phyloP scores from a whole-genome alignment of 805 yeast genomes.

The Candida gorgasii region DNA sequence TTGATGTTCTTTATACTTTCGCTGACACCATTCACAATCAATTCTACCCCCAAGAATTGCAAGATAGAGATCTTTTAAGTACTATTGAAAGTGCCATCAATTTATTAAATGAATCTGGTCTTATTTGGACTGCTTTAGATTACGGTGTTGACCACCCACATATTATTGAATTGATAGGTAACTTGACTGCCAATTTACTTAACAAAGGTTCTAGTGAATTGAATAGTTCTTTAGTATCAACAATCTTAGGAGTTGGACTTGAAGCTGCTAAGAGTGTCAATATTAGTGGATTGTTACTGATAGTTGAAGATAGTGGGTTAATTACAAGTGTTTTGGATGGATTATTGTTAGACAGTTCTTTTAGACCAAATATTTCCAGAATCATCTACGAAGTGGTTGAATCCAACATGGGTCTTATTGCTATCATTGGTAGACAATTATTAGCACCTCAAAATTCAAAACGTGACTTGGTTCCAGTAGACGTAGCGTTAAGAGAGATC shows the following conservation, averaged over 20 bases:
- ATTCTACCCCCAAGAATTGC: not conserved
- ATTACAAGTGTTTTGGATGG: conserved; percentile 37
- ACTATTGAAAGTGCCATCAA: conserved; percentile 25
- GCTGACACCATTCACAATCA: not conserved
- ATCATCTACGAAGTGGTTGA: conserved; percentile 31
- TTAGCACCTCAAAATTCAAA: conserved; percentile 21
- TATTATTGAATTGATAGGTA: conserved; percentile 30
- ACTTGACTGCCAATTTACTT: conserved; percentile 27
- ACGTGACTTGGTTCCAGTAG: not conserved
- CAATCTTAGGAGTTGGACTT: conserved; percentile 5
- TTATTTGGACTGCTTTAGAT: conserved; percentile 37
- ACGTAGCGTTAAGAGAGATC: not conserved
- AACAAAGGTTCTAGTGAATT: conserved; percentile 5
- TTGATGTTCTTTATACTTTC: conserved; percentile 10
- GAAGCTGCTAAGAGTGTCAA: conserved; percentile 16
- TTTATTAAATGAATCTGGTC: conserved; percentile 32
- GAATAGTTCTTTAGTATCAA: conserved; percentile 7
- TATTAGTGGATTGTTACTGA: conserved; percentile 22
- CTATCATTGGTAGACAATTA: conserved; percentile 22
- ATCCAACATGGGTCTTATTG: conserved; percentile 29
- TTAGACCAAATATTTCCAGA: conserved; percentile 33
- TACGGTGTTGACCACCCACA: conserved; percentile 32
- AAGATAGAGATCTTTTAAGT: conserved; percentile 21
- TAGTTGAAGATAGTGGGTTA: conserved; percentile 36
- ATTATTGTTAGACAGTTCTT: conserved; percentile 32